Evolutionary conservation across 495 filamentous ascomycete species (phyloP).

Genomic region (Penicillium turbatum): DNA sequence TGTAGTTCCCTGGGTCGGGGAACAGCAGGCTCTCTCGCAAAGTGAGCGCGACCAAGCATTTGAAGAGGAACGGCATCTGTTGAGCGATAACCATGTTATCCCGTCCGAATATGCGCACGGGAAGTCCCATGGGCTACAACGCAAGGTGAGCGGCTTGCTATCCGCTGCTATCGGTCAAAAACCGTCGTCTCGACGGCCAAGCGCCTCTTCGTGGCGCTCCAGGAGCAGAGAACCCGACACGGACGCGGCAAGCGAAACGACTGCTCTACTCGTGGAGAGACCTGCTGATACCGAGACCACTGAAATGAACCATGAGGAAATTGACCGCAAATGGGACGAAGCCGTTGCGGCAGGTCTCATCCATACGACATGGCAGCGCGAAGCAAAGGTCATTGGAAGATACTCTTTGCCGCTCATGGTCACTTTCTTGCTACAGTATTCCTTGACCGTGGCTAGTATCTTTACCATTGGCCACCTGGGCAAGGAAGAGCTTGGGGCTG

Average conservation of each 20-base stretch:
- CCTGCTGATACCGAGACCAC: conserved; percentile 16
- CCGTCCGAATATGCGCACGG: conserved; percentile 54
- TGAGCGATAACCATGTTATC: conserved; percentile 74
- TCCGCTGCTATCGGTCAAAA: conserved; percentile 15
- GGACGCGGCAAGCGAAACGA: conserved; percentile 42
- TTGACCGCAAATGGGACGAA: conserved; percentile 69
- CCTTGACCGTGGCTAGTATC: conserved; percentile 64
- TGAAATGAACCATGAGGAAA: conserved; percentile 36
- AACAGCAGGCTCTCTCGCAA: conserved; percentile 52
- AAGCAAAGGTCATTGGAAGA: conserved; percentile 62
- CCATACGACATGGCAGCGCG: conserved; percentile 78
- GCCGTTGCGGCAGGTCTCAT: conserved; percentile 69
- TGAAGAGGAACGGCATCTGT: conserved; percentile 66
- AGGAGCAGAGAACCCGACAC: conserved; percentile 19
- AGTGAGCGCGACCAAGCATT: conserved; percentile 61
- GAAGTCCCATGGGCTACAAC: conserved; percentile 23
- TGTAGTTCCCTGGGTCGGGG: conserved; percentile 37
- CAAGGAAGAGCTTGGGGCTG: conserved; percentile 59
- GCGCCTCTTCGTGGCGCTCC: conserved; percentile 7
- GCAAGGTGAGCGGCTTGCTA: conserved; percentile 28
- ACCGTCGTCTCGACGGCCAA: conserved; percentile 8
- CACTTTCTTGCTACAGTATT: conserved; percentile 73
- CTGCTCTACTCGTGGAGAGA: conserved; percentile 41
- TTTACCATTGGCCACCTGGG: conserved; percentile 65
- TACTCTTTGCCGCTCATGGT: conserved; percentile 64